phyloP scores from a whole-genome alignment of 164 flowering plant genomes.

The Pachysandra terminalis region DNA sequence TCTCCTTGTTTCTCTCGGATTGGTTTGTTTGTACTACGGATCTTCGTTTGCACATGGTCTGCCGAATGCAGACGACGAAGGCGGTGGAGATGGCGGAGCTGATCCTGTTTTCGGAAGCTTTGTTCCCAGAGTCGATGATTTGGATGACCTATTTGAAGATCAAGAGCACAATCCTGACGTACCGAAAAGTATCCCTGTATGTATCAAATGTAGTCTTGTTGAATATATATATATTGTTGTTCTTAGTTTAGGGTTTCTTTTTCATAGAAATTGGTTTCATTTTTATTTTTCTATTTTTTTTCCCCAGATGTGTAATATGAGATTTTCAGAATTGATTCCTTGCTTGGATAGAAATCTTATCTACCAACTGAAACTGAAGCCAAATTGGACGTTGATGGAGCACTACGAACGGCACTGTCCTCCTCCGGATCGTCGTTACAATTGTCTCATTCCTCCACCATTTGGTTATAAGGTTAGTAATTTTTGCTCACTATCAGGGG shows the following conservation, averaged over 20 bases:
- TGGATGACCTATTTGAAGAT: conserved; percentile 32
- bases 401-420: conserved; percentile 95
- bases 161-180: conserved; percentile 35
- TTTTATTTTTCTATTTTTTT: not conserved
- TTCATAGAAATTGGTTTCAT: not conserved
- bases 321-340: conserved; percentile 76
- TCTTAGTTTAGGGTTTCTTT: no score
- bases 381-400: conserved; percentile 76
- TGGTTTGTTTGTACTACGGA: conserved; percentile 55
- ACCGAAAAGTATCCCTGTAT: conserved; percentile 59
- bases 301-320: conserved; percentile 58
- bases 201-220: conserved; percentile 6
- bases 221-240: no score
- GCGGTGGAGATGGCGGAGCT: conserved; percentile 27
- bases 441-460: conserved; percentile 90
- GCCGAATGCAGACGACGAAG: conserved; percentile 29
- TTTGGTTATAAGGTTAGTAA: conserved; percentile 71
- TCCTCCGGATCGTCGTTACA: conserved; percentile 60
- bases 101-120: conserved; percentile 37
- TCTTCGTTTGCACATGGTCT: conserved; percentile 42
- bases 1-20: conserved; percentile 39
- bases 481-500: not conserved
- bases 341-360: conserved; percentile 77
- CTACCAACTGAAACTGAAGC: conserved; percentile 65
- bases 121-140: conserved; percentile 16